These are phyloP conservation scores for Trypanosomatidae sp. DNA, from an alignment of 208 protist species.

Conservation along the genomic window DNA sequence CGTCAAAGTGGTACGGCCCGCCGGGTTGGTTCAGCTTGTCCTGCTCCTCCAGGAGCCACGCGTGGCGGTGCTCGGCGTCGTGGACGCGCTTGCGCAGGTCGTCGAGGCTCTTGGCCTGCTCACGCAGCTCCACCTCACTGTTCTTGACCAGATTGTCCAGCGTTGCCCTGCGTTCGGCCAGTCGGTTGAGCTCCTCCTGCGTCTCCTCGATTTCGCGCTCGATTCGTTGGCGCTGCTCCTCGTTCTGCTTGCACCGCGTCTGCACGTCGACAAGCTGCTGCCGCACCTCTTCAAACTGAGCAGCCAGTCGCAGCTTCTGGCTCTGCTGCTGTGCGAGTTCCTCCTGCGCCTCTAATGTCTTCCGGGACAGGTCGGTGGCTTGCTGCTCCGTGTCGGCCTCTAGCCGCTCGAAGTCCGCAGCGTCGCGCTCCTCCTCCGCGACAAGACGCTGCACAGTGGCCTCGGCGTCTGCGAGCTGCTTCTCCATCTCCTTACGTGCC, in stretches of 20 bases:
- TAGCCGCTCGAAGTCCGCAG: constrained; percentile 65
- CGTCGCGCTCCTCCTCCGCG: constrained; percentile 50
- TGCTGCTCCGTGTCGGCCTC: constrained; percentile 81
- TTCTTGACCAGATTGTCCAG: constrained; percentile 77
- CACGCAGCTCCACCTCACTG: constrained; percentile 75
- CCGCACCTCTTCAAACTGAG: constrained; percentile 34
- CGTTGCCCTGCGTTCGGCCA: constrained; percentile 53
- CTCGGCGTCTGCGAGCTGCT: constrained; percentile 56
- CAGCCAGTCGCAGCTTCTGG: constrained; percentile 31
- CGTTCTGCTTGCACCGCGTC: constrained; percentile 31
- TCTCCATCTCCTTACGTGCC: constrained; percentile 46
- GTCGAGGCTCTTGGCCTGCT: too few relatives aligned
- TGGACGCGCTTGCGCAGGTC: too few relatives aligned
- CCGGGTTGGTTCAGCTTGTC: constrained; percentile 50
- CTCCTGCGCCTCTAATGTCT: constrained; percentile 55
- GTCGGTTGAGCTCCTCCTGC: constrained; percentile 59
- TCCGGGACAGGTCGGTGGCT: constrained; percentile 47
- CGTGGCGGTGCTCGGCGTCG: constrained; percentile 62
- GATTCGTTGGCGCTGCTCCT: constrained; percentile 55
- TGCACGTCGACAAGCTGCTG: constrained; percentile 48
- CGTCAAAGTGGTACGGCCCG: constrained; percentile 68
- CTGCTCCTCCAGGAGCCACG: constrained; percentile 59
- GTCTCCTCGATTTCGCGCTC: too few relatives aligned
- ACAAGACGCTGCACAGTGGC: constrained; percentile 34
- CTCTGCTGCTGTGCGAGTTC: constrained; percentile 55